A percentile compares a stretch with the other conserved stretches of the same genome.
phyloP scores from a whole-genome alignment of 1,284 basidiomycete genomes.

The Moesziomyces antarcticus region DNA sequence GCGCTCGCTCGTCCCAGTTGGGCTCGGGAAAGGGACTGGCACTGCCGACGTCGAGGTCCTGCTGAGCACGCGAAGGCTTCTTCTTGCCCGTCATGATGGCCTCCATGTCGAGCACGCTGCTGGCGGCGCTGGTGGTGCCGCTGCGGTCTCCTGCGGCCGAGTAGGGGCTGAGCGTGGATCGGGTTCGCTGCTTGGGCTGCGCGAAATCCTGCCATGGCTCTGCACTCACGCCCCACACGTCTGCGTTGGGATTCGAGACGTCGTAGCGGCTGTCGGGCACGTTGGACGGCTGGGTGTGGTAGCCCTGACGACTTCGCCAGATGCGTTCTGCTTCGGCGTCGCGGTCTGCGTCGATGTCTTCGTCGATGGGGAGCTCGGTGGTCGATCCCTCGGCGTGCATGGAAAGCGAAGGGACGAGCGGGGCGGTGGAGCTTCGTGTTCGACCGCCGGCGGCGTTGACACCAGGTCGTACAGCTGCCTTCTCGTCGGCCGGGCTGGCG shows the following conservation, averaged over 20 bases:
- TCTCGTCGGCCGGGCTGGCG: slow-evolving; percentile 24
- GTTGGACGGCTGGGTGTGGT: slow-evolving; percentile 48
- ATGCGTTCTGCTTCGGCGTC: slow-evolving; percentile 46
- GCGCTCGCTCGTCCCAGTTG: slow-evolving; percentile 33
- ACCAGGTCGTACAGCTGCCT: slow-evolving; percentile 23
- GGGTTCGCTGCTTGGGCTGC: slow-evolving; percentile 39
- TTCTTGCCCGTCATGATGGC: slow-evolving; percentile 61
- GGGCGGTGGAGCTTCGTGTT: slow-evolving; percentile 32
- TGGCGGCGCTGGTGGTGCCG: slow-evolving; percentile 53
- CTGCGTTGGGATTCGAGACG: slow-evolving; percentile 59
- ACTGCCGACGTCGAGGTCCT: slow-evolving; percentile 38
- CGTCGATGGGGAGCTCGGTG: slow-evolving; percentile 36
- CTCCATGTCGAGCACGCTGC: slow-evolving; percentile 62
- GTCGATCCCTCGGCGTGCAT: slow-evolving; percentile 35
- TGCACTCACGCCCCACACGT: slow-evolving; percentile 62
- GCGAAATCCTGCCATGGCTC: slow-evolving; percentile 68
- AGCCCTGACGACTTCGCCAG: slow-evolving; percentile 43
- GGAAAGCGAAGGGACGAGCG: slow-evolving; percentile 40
- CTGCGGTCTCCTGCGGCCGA: slow-evolving; percentile 31
- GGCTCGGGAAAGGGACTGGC: slow-evolving; percentile 58
- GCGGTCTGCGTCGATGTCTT: slow-evolving; percentile 39
- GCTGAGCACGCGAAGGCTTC: slow-evolving; percentile 23
- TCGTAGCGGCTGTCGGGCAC: slow-evolving; percentile 46
- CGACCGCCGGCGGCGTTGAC: slow-evolving; percentile 30
- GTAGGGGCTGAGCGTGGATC: slow-evolving; percentile 47